Evolutionary conservation across 2,329 filamentous ascomycete genomes (phyloP), one percentile per base, ranked within the genome.

Genomic region (Fusarium burgessii): DNA sequence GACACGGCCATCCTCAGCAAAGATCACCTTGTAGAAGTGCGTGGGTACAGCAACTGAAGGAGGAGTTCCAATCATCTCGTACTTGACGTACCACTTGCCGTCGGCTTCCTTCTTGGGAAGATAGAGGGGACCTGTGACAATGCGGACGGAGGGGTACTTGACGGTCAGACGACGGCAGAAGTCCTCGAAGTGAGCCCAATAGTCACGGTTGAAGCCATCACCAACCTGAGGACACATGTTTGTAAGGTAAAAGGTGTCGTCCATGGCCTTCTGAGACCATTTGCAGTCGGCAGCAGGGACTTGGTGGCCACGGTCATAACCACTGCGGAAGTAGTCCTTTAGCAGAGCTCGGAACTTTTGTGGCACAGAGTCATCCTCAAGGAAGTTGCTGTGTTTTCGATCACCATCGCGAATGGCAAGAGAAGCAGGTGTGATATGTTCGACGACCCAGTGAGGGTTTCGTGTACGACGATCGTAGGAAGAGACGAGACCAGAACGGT

Each of bases 141-240:
- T 91, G 68, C 96, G 88, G 29, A 99, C 95, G 43, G 89, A 92
- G 2, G 95, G 95, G 79, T 98, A 99, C 58, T 85, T 87, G 49
- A 85, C 83, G 2, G 95, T 95, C 72, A 99, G 85, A 20, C 94
- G 86, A 13, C 96, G 89, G 83, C 95, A 98, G 78, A 98, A 99
- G 78, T 98, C 95, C 84, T 99, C 96, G 74, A 99, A 95, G 81
- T 99, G 96, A 40, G 96, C 93, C 96, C 96, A 99, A 88, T 99
- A 99, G 84, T 99, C 96, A 55, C 96, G 89, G 84, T 99, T 99
- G 87, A 99, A 99, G 64, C 96, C 96, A 79, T 98, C 94, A 73
- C 96, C 96, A 33, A 99, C 96, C 84, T 99, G 96, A 35, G 96
- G 96, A 79, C 95, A 97, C 95, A 99, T 99, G 84, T 99, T 99